Conservation (phyloP, 805 yeast species). For the Metschnikowia baotianmanensis region DNA sequence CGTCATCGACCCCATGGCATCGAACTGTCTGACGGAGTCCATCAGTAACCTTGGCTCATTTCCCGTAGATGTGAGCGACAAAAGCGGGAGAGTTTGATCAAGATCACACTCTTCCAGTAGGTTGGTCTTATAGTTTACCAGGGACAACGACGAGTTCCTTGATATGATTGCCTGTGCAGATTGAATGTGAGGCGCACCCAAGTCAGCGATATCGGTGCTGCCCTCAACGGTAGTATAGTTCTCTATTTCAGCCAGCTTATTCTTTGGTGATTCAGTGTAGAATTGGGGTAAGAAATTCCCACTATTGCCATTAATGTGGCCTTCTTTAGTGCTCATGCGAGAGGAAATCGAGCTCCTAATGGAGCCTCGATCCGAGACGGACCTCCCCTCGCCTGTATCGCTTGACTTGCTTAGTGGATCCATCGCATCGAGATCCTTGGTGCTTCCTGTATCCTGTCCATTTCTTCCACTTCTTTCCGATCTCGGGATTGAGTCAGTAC, state of each 20-base stretch:
- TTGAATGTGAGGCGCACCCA: not conserved
- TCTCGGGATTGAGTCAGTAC: constrained; percentile 1
- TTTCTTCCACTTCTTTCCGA: not conserved
- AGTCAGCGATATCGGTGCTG: constrained; percentile 11
- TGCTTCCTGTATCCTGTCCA: not conserved
- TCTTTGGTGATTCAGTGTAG: no score
- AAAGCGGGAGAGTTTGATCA: constrained; percentile 18
- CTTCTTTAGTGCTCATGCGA: no score
- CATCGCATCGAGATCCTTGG: not conserved
- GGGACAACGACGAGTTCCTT: constrained; percentile 18
- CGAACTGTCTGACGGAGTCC: constrained; percentile 6
- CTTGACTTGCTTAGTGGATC: not conserved
- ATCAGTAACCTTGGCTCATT: constrained; percentile 11
- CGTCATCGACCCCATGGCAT: constrained; percentile 13
- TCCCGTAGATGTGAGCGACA: constrained; percentile 12
- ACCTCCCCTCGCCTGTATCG: not conserved
- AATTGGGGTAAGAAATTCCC: no score
- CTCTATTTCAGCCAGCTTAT: no score
- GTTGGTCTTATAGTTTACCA: constrained; percentile 9
- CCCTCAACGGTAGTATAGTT: no score
- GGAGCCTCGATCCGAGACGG: no score
- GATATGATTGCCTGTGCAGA: constrained; percentile 4
- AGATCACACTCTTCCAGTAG: constrained; percentile 7
- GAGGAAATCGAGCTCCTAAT: no score
- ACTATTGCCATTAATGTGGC: no score